phyloP scores from a whole-genome alignment of 2,329 filamentous ascomycete species.

The Zarea fungicola region DNA sequence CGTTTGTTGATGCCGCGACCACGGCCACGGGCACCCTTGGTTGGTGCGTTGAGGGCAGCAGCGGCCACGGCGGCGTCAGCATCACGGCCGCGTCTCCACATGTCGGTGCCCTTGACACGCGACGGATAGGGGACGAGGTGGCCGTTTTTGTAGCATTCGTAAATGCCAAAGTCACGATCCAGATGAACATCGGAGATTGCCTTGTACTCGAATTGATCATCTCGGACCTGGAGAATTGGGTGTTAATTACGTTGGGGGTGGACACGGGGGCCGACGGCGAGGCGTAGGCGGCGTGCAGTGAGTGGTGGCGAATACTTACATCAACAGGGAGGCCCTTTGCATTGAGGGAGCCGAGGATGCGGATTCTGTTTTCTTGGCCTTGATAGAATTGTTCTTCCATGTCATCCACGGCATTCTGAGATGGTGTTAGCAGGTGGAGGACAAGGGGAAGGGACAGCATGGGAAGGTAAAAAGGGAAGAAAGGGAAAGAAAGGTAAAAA shows the following conservation, averaged over 20 bases:
- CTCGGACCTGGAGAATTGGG: conserved; percentile 29
- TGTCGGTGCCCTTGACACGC: conserved; percentile 37
- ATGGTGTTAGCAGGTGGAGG: conserved; percentile 11
- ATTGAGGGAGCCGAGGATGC: conserved; percentile 39
- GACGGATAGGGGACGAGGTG: conserved; percentile 41
- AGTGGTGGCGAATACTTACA: conserved; percentile 34
- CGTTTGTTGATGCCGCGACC: conserved; percentile 38
- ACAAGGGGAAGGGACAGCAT: conserved; percentile 14
- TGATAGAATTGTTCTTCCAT: conserved; percentile 38
- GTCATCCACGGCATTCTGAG: conserved; percentile 34
- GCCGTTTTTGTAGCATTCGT: conserved; percentile 36
- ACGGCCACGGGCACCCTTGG: conserved; percentile 29
- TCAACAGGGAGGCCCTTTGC: conserved; percentile 42
- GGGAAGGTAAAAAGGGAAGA: conserved; percentile 6
- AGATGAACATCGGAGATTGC: conserved; percentile 39
- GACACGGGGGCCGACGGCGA: conserved; percentile 13
- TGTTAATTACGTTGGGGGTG: conserved; percentile 12
- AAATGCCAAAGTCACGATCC: conserved; percentile 38
- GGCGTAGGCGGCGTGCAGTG: conserved; percentile 12
- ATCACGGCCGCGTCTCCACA: conserved; percentile 33
- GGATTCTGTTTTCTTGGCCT: conserved; percentile 40
- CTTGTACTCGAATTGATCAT: conserved; percentile 42
- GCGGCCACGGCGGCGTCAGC: conserved; percentile 33
- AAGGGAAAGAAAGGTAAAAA: background rate
- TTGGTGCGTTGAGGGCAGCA: conserved; percentile 21